Percentiles rank a stretch among this genome's conserved stretches.
phyloP scores from a whole-genome alignment of 2,329 filamentous ascomycete species.

The Periconia sp. region DNA sequence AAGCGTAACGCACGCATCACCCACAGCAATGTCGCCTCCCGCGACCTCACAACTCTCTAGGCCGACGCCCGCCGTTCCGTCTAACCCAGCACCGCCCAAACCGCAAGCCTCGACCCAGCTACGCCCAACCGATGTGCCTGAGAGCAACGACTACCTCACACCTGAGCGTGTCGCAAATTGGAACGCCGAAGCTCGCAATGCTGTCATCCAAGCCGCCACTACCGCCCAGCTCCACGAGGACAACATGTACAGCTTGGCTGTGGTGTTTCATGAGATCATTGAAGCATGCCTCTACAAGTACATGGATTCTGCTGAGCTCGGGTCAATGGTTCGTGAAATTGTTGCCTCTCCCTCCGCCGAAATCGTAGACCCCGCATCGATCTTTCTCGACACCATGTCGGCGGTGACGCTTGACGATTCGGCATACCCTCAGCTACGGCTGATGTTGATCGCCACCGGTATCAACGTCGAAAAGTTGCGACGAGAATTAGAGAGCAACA shows the following conservation, averaged over 20 bases:
- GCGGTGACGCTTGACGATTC: slow-evolving; percentile 54
- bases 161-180: slow-evolving; percentile 72
- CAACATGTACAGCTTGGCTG: slow-evolving; percentile 71
- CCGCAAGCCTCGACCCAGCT: slow-evolving; percentile 47
- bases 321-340: slow-evolving; percentile 75
- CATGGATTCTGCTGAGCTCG: slow-evolving; percentile 72
- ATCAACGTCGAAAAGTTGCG: slow-evolving; percentile 78
- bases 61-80: slow-evolving; percentile 25
- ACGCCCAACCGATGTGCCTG: slow-evolving; percentile 46
- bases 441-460: slow-evolving; percentile 73
- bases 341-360: slow-evolving; percentile 60
- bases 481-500: slow-evolving; percentile 77
- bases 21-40: slow-evolving; percentile 40
- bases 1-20: slow-evolving; percentile 32
- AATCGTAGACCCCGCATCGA: slow-evolving; percentile 55
- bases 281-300: slow-evolving; percentile 74
- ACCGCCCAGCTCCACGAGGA: slow-evolving; percentile 71
- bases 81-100: slow-evolving; percentile 22
- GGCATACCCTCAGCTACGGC: slow-evolving; percentile 62
- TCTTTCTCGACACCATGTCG: slow-evolving; percentile 82
- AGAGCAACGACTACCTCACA: slow-evolving; percentile 78
- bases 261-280: slow-evolving; percentile 84
- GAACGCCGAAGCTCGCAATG: slow-evolving; percentile 69
- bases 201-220: slow-evolving; percentile 69
- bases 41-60: slow-evolving; percentile 20